Evolutionary conservation across 2,329 filamentous ascomycete species (phyloP).

Genomic region (Metarhizium brunneum): DNA sequence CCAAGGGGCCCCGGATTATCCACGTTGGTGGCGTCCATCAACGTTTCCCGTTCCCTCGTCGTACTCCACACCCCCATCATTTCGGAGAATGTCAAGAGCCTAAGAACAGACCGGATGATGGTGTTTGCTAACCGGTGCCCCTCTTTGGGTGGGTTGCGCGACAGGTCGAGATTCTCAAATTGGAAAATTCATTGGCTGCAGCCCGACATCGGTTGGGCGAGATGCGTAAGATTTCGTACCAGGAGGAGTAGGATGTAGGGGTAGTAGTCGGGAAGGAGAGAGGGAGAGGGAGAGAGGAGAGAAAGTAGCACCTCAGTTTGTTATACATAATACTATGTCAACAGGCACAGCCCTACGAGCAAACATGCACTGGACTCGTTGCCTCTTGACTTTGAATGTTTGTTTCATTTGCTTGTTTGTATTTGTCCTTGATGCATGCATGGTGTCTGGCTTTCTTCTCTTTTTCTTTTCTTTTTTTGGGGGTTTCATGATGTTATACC

Average conservation of each 20-base stretch:
- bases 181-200: conserved; percentile 75
- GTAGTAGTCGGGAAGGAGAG: not conserved
- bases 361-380: not conserved
- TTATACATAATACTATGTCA: not conserved
- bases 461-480: not conserved
- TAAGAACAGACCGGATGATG: not conserved
- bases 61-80: not conserved
- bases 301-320: not conserved
- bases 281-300: not conserved
- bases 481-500: not conserved
- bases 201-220: conserved; percentile 82
- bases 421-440: not conserved
- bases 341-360: not conserved
- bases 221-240: conserved; percentile 96
- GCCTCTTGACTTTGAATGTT: not conserved
- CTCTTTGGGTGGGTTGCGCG: not conserved
- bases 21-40: not conserved
- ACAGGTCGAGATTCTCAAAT: conserved; percentile 91
- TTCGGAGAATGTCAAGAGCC: not conserved
- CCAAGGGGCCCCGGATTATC: not conserved
- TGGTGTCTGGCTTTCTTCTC: no score
- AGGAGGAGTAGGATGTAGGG: conserved; percentile 50
- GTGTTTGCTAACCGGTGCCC: conserved; percentile 6
- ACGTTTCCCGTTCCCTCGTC: not conserved
- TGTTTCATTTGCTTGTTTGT: not conserved